Evolutionary conservation across 2,329 filamentous ascomycete genomes (phyloP).

Genomic region (Moelleriella libera): DNA sequence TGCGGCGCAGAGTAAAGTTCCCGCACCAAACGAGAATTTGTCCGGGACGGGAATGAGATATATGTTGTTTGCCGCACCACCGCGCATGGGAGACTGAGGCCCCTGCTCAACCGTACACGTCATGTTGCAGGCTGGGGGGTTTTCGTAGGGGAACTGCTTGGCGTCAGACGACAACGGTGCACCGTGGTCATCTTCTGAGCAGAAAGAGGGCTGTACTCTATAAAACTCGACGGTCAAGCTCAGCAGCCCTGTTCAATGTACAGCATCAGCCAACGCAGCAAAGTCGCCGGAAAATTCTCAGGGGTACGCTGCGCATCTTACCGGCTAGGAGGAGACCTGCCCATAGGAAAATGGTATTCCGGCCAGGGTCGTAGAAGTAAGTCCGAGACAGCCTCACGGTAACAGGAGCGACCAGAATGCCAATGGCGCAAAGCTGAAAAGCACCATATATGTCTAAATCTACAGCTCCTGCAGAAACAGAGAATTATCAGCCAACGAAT

Average conservation of each 20-base stretch:
- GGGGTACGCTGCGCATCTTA: constrained; percentile 13
- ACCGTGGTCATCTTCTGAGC: constrained; percentile 23
- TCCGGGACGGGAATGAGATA: constrained; percentile 46
- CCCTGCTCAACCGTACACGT: constrained; percentile 28
- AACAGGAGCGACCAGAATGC: constrained; percentile 48
- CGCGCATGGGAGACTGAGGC: constrained; percentile 40
- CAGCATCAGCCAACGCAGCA: background rate
- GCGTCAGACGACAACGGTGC: constrained; percentile 18
- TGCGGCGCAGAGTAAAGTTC: constrained; percentile 45
- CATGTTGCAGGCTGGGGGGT: constrained; percentile 27
- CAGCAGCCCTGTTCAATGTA: constrained; percentile 29
- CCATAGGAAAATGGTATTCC: constrained; percentile 56
- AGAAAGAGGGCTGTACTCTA: constrained; percentile 29
- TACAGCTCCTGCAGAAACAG: constrained; percentile 33
- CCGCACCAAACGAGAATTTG: constrained; percentile 41
- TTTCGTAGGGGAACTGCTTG: constrained; percentile 28
- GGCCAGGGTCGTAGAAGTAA: constrained; percentile 48
- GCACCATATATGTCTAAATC: constrained; percentile 57
- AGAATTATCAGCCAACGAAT: too few species aligned
- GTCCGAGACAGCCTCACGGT: constrained; percentile 47
- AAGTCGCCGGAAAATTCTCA: background rate
- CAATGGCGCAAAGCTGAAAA: constrained; percentile 53
- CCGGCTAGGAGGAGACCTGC: constrained; percentile 45
- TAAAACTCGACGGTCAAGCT: constrained; percentile 53
- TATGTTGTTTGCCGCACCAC: constrained; percentile 42